Percentiles rank a stretch among this genome's conserved stretches.
These are phyloP conservation scores for Backusella psychrophila DNA, from an alignment of 192 early-diverging fungal species.

Conservation along the genomic window DNA sequence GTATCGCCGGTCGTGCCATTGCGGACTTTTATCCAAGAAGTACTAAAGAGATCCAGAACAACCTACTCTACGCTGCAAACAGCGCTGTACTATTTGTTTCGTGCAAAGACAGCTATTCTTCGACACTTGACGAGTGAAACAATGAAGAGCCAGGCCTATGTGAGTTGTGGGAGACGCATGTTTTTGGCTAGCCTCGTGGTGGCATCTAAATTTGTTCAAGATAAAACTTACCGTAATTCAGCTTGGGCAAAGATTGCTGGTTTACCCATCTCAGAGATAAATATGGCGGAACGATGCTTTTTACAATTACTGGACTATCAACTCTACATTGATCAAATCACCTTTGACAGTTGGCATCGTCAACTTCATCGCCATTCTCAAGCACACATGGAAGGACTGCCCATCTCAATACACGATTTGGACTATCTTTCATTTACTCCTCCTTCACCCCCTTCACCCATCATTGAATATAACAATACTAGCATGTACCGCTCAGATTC, in stretches of 20 bases:
- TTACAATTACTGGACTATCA: slow-evolving; percentile 78
- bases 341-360: slow-evolving; percentile 40
- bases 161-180: slow-evolving; percentile 76
- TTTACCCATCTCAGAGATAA: slow-evolving; percentile 77
- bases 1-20: slow-evolving; percentile 52
- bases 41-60: slow-evolving; percentile 69
- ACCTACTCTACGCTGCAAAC: slow-evolving; percentile 81
- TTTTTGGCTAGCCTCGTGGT: slow-evolving; percentile 83
- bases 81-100: slow-evolving; percentile 70
- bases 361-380: slow-evolving; percentile 26
- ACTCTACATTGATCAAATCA: slow-evolving; percentile 56
- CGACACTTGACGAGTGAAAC: slow-evolving; percentile 10
- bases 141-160: slow-evolving; percentile 29
- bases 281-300: slow-evolving; percentile 82
- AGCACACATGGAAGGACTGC: slow-evolving; percentile 3
- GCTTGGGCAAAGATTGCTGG: slow-evolving; percentile 93
- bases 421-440: slow-evolving; percentile 6
- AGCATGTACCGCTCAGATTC: background rate
- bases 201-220: slow-evolving; percentile 88
- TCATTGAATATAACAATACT: background rate
- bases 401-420: slow-evolving; percentile 2
- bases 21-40: slow-evolving; percentile 69
- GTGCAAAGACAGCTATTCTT: slow-evolving; percentile 30
- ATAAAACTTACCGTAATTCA: slow-evolving; percentile 84
- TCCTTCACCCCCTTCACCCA: background rate